Evolutionary conservation across 2,329 filamentous ascomycete species (phyloP).

Genomic region (Neocatenulostroma microsporum): DNA sequence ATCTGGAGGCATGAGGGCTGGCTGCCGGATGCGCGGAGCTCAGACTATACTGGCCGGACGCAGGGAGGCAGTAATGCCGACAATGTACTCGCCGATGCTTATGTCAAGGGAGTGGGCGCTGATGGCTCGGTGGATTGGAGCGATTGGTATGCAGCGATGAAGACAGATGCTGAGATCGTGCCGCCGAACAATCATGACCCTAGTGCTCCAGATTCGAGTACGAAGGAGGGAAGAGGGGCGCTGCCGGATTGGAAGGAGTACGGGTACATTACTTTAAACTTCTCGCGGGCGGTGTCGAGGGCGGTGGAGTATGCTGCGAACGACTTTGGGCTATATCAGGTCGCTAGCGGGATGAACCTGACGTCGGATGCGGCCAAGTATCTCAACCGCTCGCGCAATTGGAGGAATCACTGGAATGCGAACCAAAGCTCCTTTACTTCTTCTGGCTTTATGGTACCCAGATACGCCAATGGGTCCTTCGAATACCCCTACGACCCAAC

Average conservation of each 20-base stretch:
- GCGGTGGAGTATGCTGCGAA: conserved; percentile 62
- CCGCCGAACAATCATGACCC: conserved; percentile 54
- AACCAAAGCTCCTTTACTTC: conserved; percentile 50
- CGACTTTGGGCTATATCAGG: conserved; percentile 59
- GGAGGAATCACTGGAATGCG: conserved; percentile 66
- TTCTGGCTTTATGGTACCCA: conserved; percentile 57
- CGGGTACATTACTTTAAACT: conserved; percentile 56
- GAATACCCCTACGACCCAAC: conserved; percentile 40
- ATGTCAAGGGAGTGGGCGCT: conserved; percentile 58
- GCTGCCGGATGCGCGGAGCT: conserved; percentile 61
- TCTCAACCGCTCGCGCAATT: conserved; percentile 56
- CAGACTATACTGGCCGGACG: conserved; percentile 59
- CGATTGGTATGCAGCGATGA: conserved; percentile 53
- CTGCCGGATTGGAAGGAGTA: conserved; percentile 58
- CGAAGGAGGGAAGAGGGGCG: conserved; percentile 59
- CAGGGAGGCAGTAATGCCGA: conserved; percentile 64
- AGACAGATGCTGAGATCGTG: conserved; percentile 55
- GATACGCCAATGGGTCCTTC: conserved; percentile 43
- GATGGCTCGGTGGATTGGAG: conserved; percentile 58
- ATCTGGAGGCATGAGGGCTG: conserved; percentile 62
- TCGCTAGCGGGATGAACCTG: conserved; percentile 51
- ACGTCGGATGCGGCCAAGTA: conserved; percentile 48
- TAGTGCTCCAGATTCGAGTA: conserved; percentile 51
- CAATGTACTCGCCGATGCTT: conserved; percentile 64
- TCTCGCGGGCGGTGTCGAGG: conserved; percentile 55